Conservation (phyloP, 2,329 filamentous ascomycete species). For the Phoma herbarum region DNA sequence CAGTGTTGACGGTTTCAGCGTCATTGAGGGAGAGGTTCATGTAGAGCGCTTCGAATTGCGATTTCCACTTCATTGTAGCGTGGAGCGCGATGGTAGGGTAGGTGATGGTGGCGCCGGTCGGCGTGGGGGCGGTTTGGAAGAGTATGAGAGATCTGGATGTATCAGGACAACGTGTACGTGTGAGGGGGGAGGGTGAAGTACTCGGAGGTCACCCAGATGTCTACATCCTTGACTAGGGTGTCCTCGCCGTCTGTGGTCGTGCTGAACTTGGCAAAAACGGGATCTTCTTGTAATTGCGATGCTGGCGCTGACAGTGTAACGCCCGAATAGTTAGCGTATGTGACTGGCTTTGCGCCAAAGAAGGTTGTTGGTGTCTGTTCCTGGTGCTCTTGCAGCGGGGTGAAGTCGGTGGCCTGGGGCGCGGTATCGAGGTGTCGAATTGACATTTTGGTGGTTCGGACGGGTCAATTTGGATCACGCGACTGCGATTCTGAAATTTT, state of each 20-base stretch:
- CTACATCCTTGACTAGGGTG: conserved; percentile 50
- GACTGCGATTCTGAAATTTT: background rate
- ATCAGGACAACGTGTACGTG: too few species aligned
- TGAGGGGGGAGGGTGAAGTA: too few species aligned
- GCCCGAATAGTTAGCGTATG: conserved; percentile 69
- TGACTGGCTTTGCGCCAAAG: conserved; percentile 73
- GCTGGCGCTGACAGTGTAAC: conserved; percentile 67
- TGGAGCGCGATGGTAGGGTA: conserved; percentile 80
- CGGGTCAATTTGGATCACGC: background rate
- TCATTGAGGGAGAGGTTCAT: conserved; percentile 58
- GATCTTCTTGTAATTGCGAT: conserved; percentile 63
- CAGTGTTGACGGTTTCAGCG: conserved; percentile 64
- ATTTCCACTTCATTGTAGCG: conserved; percentile 69
- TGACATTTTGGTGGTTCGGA: conserved; percentile 38
- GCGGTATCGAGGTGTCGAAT: conserved; percentile 63
- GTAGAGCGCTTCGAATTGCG: conserved; percentile 45
- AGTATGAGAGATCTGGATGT: conserved; percentile 64
- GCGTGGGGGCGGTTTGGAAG: conserved; percentile 64
- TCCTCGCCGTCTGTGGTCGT: conserved; percentile 36
- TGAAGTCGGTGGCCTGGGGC: conserved; percentile 68
- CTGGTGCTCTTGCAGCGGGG: conserved; percentile 72
- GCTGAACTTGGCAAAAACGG: conserved; percentile 56
- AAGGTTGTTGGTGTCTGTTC: conserved; percentile 77
- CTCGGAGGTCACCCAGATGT: conserved; percentile 60
- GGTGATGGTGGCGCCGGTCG: conserved; percentile 72